Conservation (phyloP, 768 basidiomycete species). For the Leccinum aurantiacum region DNA sequence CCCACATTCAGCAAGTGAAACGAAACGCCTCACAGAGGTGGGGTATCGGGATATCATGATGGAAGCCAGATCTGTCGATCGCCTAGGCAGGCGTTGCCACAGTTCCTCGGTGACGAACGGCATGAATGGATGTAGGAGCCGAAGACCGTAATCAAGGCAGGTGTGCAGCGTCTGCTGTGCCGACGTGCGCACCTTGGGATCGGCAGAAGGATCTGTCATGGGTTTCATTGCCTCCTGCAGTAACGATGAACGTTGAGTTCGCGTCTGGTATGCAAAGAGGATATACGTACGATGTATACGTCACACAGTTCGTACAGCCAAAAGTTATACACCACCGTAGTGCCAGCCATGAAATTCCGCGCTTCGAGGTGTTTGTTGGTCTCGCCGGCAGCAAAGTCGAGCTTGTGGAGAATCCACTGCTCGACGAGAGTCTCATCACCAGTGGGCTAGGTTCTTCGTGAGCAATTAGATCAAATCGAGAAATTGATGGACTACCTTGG, state of each 20-base stretch:
- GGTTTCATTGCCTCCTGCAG: slow-evolving; percentile 96
- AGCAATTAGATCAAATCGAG: no score
- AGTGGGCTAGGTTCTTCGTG: no score
- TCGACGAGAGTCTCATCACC: no score
- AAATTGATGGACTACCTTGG: slow-evolving; percentile 53
- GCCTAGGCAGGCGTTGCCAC: slow-evolving; percentile 92
- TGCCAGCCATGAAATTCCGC: slow-evolving; percentile 94
- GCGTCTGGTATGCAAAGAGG: not conserved
- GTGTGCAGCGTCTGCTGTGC: slow-evolving; percentile 96
- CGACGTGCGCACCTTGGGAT: slow-evolving; percentile 63
- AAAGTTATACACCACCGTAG: slow-evolving; percentile 82
- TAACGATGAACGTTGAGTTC: slow-evolving; percentile 1
- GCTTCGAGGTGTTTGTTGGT: slow-evolving; percentile 72
- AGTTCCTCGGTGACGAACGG: slow-evolving; percentile 98
- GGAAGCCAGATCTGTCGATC: slow-evolving; percentile 77
- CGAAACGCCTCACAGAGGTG: slow-evolving; percentile 53
- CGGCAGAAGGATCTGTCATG: slow-evolving; percentile 81
- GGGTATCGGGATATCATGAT: slow-evolving; percentile 93
- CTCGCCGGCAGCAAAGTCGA: slow-evolving; percentile 41
- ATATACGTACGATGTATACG: slow-evolving; percentile 82
- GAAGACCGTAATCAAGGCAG: slow-evolving; percentile 87
- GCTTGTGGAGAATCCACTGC: no score
- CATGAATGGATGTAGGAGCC: slow-evolving; percentile 96
- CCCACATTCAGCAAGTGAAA: not conserved
- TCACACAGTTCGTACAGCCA: slow-evolving; percentile 99